These are phyloP conservation scores for Ceratobasidium sp. DNA, from an alignment of 1,284 basidiomycete genomes.

Conservation along the genomic window DNA sequence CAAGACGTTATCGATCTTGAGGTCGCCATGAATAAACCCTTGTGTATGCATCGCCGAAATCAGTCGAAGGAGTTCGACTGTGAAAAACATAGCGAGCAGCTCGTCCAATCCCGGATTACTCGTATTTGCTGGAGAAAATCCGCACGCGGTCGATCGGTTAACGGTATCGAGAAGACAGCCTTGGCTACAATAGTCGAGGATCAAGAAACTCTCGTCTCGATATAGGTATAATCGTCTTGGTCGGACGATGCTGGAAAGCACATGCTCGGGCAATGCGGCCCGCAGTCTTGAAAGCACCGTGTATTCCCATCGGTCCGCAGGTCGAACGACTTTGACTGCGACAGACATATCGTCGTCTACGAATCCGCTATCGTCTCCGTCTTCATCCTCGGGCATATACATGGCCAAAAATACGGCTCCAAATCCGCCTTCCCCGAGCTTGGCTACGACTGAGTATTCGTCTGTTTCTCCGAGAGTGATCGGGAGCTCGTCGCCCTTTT, in stretches of 20 bases:
- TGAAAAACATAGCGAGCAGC: conserved; percentile 93
- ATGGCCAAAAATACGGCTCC: conserved; percentile 90
- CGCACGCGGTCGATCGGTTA: conserved; percentile 81
- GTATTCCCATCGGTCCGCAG: conserved; percentile 92
- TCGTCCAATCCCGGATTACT: conserved; percentile 74
- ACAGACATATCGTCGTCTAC: conserved; percentile 64
- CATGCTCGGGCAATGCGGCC: conserved; percentile 61
- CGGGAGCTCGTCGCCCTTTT: conserved; percentile 50
- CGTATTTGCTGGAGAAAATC: conserved; percentile 57
- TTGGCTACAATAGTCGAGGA: conserved; percentile 89
- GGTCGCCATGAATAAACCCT: conserved; percentile 94
- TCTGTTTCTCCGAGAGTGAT: conserved; percentile 60
- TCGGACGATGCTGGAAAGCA: conserved; percentile 66
- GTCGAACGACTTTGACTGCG: conserved; percentile 93
- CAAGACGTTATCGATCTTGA: conserved; percentile 99
- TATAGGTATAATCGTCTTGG: conserved; percentile 82
- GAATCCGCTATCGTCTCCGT: conserved; percentile 66
- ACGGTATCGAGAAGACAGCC: conserved; percentile 94
- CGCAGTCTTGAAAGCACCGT: conserved; percentile 84
- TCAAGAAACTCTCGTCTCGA: conserved; percentile 88
- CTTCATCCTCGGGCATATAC: conserved; percentile 58
- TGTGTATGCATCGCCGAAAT: conserved; percentile 82
- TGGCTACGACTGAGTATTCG: conserved; percentile 75
- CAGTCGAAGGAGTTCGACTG: conserved; percentile 85
- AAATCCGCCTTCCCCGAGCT: conserved; percentile 97